Evolutionary conservation across 2,329 filamentous ascomycete species (phyloP).

Genomic region (Beauveria varroae): DNA sequence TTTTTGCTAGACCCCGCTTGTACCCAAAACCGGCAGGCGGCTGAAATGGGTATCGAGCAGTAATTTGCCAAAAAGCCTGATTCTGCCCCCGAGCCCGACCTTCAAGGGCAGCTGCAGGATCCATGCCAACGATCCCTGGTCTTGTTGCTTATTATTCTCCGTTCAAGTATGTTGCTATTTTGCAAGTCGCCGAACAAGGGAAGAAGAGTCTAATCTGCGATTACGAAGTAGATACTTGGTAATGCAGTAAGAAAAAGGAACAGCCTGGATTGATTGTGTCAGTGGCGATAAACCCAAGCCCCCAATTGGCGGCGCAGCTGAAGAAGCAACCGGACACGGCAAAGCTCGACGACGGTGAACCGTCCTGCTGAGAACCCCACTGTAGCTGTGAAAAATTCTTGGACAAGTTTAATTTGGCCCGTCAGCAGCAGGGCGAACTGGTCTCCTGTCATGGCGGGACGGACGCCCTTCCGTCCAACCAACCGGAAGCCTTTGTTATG

Average conservation of each 20-base stretch:
- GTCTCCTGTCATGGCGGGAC: neutral
- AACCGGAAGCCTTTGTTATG: neutral
- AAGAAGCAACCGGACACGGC: no score
- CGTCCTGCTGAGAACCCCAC: no score
- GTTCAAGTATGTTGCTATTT: neutral
- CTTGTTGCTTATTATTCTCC: neutral
- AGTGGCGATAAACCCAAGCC: neutral
- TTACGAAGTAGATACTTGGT: no score
- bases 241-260: neutral
- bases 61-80: slow-evolving; percentile 2
- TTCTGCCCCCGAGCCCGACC: neutral
- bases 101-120: neutral
- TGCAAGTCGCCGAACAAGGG: neutral
- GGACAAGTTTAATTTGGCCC: slow-evolving; percentile 2
- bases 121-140: neutral
- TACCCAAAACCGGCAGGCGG: neutral
- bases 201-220: neutral
- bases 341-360: neutral
- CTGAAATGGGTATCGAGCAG: neutral
- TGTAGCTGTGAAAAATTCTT: no score
- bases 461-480: neutral
- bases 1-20: neutral
- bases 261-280: neutral
- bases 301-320: neutral
- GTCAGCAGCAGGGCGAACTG: neutral